Percentiles rank a stretch among this genome's conserved stretches.
These are phyloP conservation scores for Solanum pinnatisectum DNA, from an alignment of 257 asterid genomes.

Conservation along the genomic window DNA sequence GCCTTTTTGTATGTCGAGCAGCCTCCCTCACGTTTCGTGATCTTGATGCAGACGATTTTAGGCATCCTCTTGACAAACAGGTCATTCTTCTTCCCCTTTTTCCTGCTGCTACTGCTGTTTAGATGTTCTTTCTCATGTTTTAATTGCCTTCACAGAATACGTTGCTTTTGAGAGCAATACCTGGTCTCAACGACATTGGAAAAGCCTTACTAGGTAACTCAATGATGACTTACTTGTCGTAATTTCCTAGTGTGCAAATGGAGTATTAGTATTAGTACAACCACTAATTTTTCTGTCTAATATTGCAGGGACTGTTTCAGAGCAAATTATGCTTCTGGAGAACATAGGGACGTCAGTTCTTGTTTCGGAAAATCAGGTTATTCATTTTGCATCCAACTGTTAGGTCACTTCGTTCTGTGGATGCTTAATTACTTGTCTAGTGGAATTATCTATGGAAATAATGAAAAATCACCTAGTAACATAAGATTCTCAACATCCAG, in stretches of 20 bases:
- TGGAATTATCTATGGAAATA: neutral
- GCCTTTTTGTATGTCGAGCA: constrained; percentile 29
- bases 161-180: constrained; percentile 79
- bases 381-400: neutral
- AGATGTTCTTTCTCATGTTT: neutral
- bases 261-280: neutral
- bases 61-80: constrained; percentile 95
- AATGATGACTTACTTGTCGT: neutral
- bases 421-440: neutral
- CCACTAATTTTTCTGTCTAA: neutral
- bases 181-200: constrained; percentile 76
- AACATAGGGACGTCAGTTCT: constrained; percentile 92
- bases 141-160: constrained; percentile 50
- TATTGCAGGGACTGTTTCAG: constrained; percentile 63
- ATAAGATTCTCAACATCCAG: neutral
- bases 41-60: constrained; percentile 86
- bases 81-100: constrained; percentile 10
- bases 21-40: constrained; percentile 48
- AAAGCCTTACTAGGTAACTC: constrained; percentile 71
- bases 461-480: neutral
- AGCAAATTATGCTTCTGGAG: constrained; percentile 97
- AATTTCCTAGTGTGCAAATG: neutral
- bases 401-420: neutral
- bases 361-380: constrained; percentile 74
- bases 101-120: neutral